Conservation (phyloP, 1,284 basidiomycete genomes). For the Cutaneotrichosporon sp. region DNA sequence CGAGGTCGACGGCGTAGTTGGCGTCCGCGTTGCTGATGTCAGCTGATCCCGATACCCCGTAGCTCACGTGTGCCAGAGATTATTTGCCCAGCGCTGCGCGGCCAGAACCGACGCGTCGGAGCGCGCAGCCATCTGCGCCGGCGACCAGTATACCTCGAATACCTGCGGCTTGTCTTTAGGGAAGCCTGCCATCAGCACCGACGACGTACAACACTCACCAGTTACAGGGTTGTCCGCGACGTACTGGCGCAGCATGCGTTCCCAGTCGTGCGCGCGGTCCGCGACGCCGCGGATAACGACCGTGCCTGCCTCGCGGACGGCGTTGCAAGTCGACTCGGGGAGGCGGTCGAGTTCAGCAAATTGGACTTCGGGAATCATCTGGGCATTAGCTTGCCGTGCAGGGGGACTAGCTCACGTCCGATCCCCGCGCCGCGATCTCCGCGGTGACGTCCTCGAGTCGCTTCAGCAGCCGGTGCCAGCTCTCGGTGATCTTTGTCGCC, state of each 20-base stretch:
- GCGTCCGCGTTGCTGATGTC: slow-evolving; percentile 26
- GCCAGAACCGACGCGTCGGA: slow-evolving; percentile 65
- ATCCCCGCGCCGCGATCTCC: slow-evolving; percentile 51
- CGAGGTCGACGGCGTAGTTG: slow-evolving; percentile 50
- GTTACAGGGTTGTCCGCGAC: slow-evolving; percentile 26
- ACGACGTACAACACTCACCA: slow-evolving; percentile 55
- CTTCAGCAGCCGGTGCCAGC: slow-evolving; percentile 57
- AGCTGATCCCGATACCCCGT: neutral
- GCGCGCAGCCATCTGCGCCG: slow-evolving; percentile 61
- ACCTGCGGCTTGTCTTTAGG: slow-evolving; percentile 63
- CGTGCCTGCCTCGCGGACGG: slow-evolving; percentile 57
- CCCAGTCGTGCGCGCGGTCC: slow-evolving; percentile 53
- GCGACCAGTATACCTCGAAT: slow-evolving; percentile 64
- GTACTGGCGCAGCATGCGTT: slow-evolving; percentile 52
- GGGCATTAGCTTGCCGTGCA: neutral
- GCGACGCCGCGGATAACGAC: slow-evolving; percentile 60
- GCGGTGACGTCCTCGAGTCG: slow-evolving; percentile 52
- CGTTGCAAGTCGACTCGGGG: slow-evolving; percentile 48
- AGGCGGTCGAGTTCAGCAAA: slow-evolving; percentile 54
- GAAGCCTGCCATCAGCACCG: slow-evolving; percentile 55
- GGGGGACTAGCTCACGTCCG: neutral
- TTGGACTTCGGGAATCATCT: slow-evolving; percentile 57
- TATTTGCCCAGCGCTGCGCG: slow-evolving; percentile 52
- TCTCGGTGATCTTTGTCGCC: slow-evolving; percentile 52
- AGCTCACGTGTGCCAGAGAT: slow-evolving; percentile 55